Base-by-base conservation (phyloP, 2,329 filamentous ascomycete species). In the Talaromyces marneffei region DNA sequence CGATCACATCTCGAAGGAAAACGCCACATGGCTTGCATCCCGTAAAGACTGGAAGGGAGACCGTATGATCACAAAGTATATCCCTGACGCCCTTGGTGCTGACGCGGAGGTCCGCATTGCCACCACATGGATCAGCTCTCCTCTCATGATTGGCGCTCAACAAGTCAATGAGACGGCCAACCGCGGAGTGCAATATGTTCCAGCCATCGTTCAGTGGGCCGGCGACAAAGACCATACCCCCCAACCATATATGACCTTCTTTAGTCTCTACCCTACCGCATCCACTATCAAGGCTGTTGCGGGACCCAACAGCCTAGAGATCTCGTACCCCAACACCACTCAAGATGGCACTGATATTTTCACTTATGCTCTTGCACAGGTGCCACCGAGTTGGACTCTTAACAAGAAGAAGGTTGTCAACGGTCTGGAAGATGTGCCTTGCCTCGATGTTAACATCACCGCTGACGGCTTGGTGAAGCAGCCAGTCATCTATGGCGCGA, bases 141-240 rank as follows among this genome's bases (percentile, higher is more conserved):
- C 72, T 8, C 65, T 80, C 44, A 80, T 80, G 77, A 75, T 79
- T 18, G 78, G 78, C 1, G 77, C 68, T 0, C 63, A 77, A 65
- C 62, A 70, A 18, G 68, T 79, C 0, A 69, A 68, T 4, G 77
- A 80, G 66, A 70, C 68, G 1, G 66, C 64, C 20, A 75, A 74
- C 64, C 68, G 77, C 5, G 74, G 75, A 1, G 64, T 75, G 31
- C 76, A 79, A 66, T 79, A 76, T 60, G 76, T 79, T 0, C 79
- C 78, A 2, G 77, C 77, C 3, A 78, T 79, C 35, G 77, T 78
- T 0, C 78, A 80, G 64, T 80, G 78, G 78, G 77, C 77, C 9
- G 69, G 73, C 1, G 77, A 80, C 56, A 70, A 72, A 12, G 53
- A 57, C 0, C 77, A 78, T 53, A 74, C 66, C 27, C 74, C 78